A percentile compares a stretch with the other conserved stretches of the same genome.
These are phyloP conservation scores for Fusarium sp. DNA, from an alignment of 2,329 filamentous ascomycete species.

Conservation along the genomic window DNA sequence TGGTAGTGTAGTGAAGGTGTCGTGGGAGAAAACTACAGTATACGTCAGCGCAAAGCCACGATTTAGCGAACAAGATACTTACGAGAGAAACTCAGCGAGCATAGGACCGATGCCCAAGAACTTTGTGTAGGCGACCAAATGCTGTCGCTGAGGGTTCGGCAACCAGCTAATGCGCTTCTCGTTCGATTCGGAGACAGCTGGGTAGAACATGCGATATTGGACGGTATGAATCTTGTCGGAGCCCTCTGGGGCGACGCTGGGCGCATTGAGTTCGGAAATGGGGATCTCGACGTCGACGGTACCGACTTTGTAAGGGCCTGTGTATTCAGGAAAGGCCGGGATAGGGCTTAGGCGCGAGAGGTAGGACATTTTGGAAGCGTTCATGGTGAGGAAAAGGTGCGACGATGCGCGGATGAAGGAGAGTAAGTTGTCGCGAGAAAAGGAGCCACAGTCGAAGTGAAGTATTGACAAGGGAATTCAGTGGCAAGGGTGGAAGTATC, in stretches of 20 bases:
- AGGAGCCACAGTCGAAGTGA: neutral
- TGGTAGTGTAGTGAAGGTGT: slow-evolving; percentile 77
- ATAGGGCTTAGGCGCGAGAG: slow-evolving; percentile 73
- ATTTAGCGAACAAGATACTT: slow-evolving; percentile 47
- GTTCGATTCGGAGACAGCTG: slow-evolving; percentile 66
- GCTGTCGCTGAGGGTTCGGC: slow-evolving; percentile 79
- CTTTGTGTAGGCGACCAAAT: slow-evolving; percentile 79
- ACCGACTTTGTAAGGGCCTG: slow-evolving; percentile 76
- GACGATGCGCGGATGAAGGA: neutral
- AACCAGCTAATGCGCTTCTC: slow-evolving; percentile 79
- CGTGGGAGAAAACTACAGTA: slow-evolving; percentile 72
- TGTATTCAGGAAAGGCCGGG: slow-evolving; percentile 79
- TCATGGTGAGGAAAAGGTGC: slow-evolving; percentile 29
- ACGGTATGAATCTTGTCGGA: slow-evolving; percentile 75
- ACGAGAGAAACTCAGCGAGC: slow-evolving; percentile 71
- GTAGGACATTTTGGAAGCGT: slow-evolving; percentile 58
- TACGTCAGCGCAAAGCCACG: neutral
- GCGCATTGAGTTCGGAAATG: slow-evolving; percentile 67
- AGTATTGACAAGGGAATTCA: neutral
- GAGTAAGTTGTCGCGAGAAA: neutral
- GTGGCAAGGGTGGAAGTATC: neutral
- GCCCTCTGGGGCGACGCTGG: slow-evolving; percentile 65
- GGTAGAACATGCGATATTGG: slow-evolving; percentile 86
- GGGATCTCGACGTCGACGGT: slow-evolving; percentile 84
- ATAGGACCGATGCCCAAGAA: slow-evolving; percentile 76